Evolutionary conservation across 83 land plant genomes (phyloP), one percentile per base, ranked within the genome.

Genomic region (Isoetes engelmannii): DNA sequence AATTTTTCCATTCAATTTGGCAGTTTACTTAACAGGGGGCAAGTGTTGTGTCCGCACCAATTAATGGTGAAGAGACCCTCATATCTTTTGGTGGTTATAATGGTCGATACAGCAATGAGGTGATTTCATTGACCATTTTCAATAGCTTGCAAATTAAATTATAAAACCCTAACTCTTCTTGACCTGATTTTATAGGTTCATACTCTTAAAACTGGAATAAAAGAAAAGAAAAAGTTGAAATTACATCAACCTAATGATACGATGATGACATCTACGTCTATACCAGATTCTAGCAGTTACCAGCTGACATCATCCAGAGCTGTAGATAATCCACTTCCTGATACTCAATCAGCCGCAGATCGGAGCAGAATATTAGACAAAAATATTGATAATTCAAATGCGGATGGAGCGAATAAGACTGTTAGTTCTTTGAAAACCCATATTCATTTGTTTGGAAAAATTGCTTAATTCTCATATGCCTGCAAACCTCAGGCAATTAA

Each of bases 61-160:
- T 48, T 55, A 77, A 73, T 69, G 86, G 89, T 45, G 93, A 90
- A 71, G 99, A 90, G 57, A 67, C 77, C 46, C 84, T 94, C 17
- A 77, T 94, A 44, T 76, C 96, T 9, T 94, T 94, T 79, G 97
- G 99, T 73, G 99, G 99, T 59, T 94, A 94, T 71, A 90, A 94
- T 85, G 99, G 99, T 46, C 83, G 82, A 44, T 94, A 86, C 79
- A 90, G 74, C 80, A 94, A 82, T 80, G 93, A 88, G 97, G 99
- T 94, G 3, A 12, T 59, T 28, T 28, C 37, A 28, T 28, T 28
- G 37, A 28, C 37, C 37, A 28, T 28, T 28, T 28, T 28, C 50
- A 13, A 48, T 8, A 10, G 37, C 28, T 17, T 65, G 68, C 47
- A 64, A 46, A 0, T 6, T 5, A 20, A 19, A 21, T 13, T 9